Conservation (phyloP, 2,329 filamentous ascomycete species). For the Cercospora sp. region DNA sequence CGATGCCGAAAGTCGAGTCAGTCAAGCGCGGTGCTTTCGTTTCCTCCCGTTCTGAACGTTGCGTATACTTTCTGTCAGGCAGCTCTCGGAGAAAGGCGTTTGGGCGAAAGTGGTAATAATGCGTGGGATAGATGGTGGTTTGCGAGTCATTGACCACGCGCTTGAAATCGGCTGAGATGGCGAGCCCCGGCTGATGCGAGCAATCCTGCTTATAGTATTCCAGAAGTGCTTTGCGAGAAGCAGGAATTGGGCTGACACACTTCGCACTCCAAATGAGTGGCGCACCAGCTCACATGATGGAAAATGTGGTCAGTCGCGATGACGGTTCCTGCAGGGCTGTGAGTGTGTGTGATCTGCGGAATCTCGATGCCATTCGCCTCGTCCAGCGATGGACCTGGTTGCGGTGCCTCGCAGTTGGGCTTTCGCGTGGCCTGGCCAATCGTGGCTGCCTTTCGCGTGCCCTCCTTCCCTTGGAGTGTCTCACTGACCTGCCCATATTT, state of each 20-base stretch:
- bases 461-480: background rate
- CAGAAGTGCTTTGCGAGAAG: background rate
- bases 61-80: background rate
- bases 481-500: background rate
- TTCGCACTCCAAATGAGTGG: background rate
- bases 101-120: background rate
- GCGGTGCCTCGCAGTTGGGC: background rate
- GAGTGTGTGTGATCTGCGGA: background rate
- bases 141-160: background rate
- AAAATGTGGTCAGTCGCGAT: background rate
- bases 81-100: background rate
- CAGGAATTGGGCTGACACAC: background rate
- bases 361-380: conserved; percentile 1
- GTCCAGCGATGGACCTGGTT: background rate
- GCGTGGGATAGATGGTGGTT: background rate
- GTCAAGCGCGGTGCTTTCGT: background rate
- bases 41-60: background rate
- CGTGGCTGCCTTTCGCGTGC: background rate
- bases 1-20: conserved; percentile 3
- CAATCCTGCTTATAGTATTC: background rate
- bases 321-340: background rate
- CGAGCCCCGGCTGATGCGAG: background rate
- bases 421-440: background rate
- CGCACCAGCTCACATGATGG: conserved; percentile 1
- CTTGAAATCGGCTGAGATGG: background rate